Evolutionary conservation across 2,329 filamentous ascomycete genomes (phyloP).

Genomic region (Scedosporium apiospermum): DNA sequence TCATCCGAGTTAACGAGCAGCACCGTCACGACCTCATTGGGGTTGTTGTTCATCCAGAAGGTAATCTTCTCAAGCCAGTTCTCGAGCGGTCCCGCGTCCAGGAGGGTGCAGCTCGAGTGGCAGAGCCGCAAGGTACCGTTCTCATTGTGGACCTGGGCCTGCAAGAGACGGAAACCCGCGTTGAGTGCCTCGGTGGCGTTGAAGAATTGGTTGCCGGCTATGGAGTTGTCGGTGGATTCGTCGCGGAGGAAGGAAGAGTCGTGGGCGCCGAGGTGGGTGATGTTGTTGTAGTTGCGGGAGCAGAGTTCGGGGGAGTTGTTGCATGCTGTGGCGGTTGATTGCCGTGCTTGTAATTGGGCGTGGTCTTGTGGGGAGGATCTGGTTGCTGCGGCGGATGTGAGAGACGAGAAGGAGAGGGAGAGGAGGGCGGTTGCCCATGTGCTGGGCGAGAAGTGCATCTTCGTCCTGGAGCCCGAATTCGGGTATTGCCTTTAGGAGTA

Average conservation of each 20-base stretch:
- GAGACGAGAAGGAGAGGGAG: conserved; percentile 12
- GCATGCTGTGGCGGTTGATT: conserved; percentile 40
- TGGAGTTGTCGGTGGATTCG: conserved; percentile 46
- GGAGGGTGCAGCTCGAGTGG: conserved; percentile 55
- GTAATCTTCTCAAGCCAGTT: conserved; percentile 56
- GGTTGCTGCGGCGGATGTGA: conserved; percentile 2
- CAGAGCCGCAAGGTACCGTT: conserved; percentile 56
- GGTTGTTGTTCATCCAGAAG: conserved; percentile 58
- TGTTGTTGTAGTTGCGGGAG: conserved; percentile 59
- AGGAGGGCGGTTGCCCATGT: conserved; percentile 12
- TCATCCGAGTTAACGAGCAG: conserved; percentile 63
- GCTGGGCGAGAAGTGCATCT: not conserved
- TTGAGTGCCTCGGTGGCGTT: conserved; percentile 63
- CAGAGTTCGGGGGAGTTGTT: conserved; percentile 76
- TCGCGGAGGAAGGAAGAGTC: conserved; percentile 65
- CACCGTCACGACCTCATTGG: conserved; percentile 67
- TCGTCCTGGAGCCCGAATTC: not conserved
- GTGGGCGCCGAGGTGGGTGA: conserved; percentile 72
- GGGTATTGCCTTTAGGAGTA: not conserved
- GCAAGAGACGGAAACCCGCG: conserved; percentile 61
- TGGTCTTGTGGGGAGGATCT: not conserved
- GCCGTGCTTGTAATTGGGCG: conserved; percentile 4
- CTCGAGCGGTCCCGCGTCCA: conserved; percentile 59
- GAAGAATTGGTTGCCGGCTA: conserved; percentile 64
- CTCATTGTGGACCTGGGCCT: conserved; percentile 59